A percentile compares a stretch with the other conserved stretches of the same genome.
These are phyloP conservation scores for Ettlia oleoabundans DNA, from an alignment of 139 green algal genomes.

Conservation along the genomic window DNA sequence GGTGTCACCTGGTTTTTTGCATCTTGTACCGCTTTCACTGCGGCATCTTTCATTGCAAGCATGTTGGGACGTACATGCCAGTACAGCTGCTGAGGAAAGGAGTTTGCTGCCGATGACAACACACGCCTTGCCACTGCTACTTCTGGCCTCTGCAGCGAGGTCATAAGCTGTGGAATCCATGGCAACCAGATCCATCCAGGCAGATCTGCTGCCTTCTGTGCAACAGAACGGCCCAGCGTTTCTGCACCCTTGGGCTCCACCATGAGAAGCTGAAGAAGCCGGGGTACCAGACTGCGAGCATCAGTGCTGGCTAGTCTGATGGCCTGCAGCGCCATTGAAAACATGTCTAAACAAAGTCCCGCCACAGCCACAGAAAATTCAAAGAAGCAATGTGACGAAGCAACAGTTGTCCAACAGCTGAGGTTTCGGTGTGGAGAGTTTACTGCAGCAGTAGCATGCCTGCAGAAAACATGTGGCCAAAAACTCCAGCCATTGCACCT, in stretches of 20 bases:
- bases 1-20: conserved; percentile 30
- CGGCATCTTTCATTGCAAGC: conserved; percentile 73
- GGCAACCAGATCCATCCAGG: conserved; percentile 93
- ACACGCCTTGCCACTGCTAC: conserved; percentile 62
- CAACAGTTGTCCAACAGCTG: too few species aligned
- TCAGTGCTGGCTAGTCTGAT: conserved; percentile 59
- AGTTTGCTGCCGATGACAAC: conserved; percentile 44
- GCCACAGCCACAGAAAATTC: not conserved
- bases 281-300: conserved; percentile 74
- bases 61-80: conserved; percentile 88
- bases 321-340: conserved; percentile 44
- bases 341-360: not conserved
- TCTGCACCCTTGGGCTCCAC: conserved; percentile 81
- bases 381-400: too few species aligned
- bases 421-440: too few species aligned
- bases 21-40: conserved; percentile 60
- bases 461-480: conserved; percentile 50
- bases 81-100: conserved; percentile 88
- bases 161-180: conserved; percentile 93
- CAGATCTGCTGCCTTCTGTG: conserved; percentile 55
- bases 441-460: not conserved
- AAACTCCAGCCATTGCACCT: conserved; percentile 80
- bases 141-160: conserved; percentile 85
- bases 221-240: conserved; percentile 49
- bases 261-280: conserved; percentile 88